Evolutionary conservation across 495 filamentous ascomycete species (phyloP).

Genomic region (Aspergillus ellipticus): DNA sequence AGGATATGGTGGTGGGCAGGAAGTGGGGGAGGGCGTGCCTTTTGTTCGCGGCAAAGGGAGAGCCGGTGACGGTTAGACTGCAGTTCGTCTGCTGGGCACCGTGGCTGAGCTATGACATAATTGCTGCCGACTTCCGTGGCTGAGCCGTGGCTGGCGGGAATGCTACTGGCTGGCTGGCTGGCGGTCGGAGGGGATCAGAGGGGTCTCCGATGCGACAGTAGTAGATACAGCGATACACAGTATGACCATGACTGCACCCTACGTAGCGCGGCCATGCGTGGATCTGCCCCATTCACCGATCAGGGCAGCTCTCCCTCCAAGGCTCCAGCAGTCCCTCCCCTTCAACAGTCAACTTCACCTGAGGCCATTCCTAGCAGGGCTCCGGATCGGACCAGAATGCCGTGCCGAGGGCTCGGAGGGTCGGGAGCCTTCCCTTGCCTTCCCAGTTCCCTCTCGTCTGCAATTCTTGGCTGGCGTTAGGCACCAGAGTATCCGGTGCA

Average conservation of each 20-base stretch:
- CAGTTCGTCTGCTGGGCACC: conserved; percentile 16
- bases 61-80: conserved; percentile 24
- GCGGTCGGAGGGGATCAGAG: not conserved
- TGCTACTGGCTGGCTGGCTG: not conserved
- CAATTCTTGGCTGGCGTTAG: conserved; percentile 7
- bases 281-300: too few species aligned
- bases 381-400: not conserved
- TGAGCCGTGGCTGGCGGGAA: not conserved
- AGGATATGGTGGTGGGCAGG: conserved; percentile 10
- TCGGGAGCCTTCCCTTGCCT: not conserved
- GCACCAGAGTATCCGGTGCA: conserved; percentile 16
- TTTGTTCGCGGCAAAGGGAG: conserved; percentile 7
- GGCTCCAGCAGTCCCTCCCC: too few species aligned
- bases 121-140: conserved; percentile 12
- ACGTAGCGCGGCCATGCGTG: too few species aligned
- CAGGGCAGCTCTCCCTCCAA: not conserved
- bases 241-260: too few species aligned
- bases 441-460: not conserved
- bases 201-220: too few species aligned
- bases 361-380: too few species aligned
- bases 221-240: too few species aligned
- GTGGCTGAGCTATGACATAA: conserved; percentile 40
- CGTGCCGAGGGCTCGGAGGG: not conserved
- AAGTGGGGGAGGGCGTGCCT: conserved; percentile 9
- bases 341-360: too few species aligned